Evolutionary conservation across 148 eudicot species (phyloP), one percentile per base, ranked within the genome.

Genomic region (Mesembryanthemum crystallinum): DNA sequence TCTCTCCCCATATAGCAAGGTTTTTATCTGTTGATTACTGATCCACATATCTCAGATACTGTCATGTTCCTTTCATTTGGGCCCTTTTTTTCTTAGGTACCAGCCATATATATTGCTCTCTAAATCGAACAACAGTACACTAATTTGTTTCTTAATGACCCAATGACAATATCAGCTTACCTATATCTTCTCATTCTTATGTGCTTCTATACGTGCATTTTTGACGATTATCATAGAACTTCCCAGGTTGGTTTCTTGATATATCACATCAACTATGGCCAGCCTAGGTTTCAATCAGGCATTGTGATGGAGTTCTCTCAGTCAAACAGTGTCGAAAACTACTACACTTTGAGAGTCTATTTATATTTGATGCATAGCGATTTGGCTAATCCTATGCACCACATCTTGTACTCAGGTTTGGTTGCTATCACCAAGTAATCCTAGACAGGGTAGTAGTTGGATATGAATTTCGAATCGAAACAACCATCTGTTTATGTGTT

Each of bases 61-160:
- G 63, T 73, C 6, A 63, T 63, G 61, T 35, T 23, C 64, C 21
- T 42, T 61, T 18, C 29, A 29, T 29, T 73, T 30, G 49, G 13
- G 23, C 7, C 11, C 51, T 1, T 51, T 11, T 8, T 66, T 52
- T 60, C 20, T 35, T 51, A 52, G 45, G 64, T 60, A n/a, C n/a
- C n/a, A 65, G 25, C 49, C 25, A 54, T n/a, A 33, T 63, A 68
- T 76, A 42, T 68, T 32, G 37, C 67, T 52, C 52, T 52, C 59
- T 51, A 13, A 32, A 51, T 37, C 51, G 49, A 33, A 54, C 51
- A 64, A 51, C 64, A 74, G 63, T 49, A 64, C 35, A 29, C 4
- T 29, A 62, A 29, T 62, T 62, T 2, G 37, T 45, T 12, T 37
- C 65, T 29, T 62, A 45, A 45, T 45, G 49, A 1, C 49, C 14